Evolutionary conservation across 306 rosid genomes (phyloP).

Genomic region (Sechiopsis laciniata): DNA sequence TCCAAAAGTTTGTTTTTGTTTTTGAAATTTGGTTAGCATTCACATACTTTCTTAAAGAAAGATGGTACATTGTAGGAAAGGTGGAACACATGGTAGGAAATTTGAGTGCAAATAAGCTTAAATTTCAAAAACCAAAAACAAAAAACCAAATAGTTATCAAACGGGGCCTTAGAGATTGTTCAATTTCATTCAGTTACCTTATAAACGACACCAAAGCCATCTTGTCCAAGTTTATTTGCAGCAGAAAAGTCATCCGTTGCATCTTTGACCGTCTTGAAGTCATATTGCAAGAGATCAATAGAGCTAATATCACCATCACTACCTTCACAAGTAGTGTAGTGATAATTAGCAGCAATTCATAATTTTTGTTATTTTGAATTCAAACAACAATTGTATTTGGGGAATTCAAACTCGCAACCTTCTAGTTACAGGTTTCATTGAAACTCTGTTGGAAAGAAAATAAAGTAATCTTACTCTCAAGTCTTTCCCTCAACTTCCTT

Average conservation of each 20-base stretch:
- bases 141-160: too few relatives aligned
- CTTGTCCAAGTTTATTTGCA: conserved; percentile 26
- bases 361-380: too few relatives aligned
- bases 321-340: conserved; percentile 15
- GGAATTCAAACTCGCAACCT: too few relatives aligned
- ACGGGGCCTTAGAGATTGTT: background rate
- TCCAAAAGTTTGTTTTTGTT: too few relatives aligned
- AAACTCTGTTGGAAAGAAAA: background rate
- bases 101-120: too few relatives aligned
- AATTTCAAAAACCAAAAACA: too few relatives aligned
- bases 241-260: conserved; percentile 21
- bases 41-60: too few relatives aligned
- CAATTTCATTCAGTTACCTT: background rate
- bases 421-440: too few relatives aligned
- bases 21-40: too few relatives aligned
- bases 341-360: conserved; percentile 8
- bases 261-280: background rate
- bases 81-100: too few relatives aligned
- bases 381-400: too few relatives aligned
- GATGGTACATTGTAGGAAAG: too few relatives aligned
- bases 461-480: conserved; percentile 17
- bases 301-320: background rate
- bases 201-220: conserved; percentile 23
- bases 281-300: conserved; percentile 16
- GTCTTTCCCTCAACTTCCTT: conserved; percentile 7